Evolutionary conservation across 2,329 filamentous ascomycete genomes (phyloP).

Genomic region (Fusarium pseudonygamai): DNA sequence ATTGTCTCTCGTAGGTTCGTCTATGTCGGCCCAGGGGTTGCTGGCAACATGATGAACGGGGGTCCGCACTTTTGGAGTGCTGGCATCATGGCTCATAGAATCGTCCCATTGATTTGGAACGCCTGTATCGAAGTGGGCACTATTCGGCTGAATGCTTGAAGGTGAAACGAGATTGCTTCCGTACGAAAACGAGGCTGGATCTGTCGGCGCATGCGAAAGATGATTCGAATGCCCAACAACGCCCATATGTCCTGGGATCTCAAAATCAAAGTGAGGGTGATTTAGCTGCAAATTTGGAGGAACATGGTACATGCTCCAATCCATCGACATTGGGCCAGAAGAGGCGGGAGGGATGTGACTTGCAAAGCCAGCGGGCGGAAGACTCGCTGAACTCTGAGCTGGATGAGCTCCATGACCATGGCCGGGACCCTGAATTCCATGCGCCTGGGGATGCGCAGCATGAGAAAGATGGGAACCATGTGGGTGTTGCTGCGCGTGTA

Average conservation of each 20-base stretch:
- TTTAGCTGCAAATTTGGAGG: conserved; percentile 29
- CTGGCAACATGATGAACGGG: conserved; percentile 31
- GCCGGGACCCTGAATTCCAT: conserved; percentile 23
- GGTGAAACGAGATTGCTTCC: conserved; percentile 37
- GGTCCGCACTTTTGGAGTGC: conserved; percentile 39
- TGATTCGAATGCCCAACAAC: conserved; percentile 32
- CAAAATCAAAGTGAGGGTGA: conserved; percentile 36
- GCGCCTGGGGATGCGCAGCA: not conserved
- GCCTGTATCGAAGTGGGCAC: conserved; percentile 27
- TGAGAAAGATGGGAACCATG: conserved; percentile 21
- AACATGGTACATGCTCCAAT: conserved; percentile 38
- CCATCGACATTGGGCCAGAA: conserved; percentile 31
- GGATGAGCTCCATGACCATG: conserved; percentile 21
- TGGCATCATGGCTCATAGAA: conserved; percentile 33
- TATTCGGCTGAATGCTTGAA: conserved; percentile 37
- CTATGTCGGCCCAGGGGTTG: conserved; percentile 41
- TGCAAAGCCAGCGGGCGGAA: conserved; percentile 24
- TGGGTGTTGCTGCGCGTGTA: conserved; percentile 27
- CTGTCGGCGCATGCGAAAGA: conserved; percentile 25
- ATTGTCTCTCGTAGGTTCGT: conserved; percentile 24
- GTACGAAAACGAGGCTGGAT: conserved; percentile 30
- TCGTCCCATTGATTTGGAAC: conserved; percentile 37
- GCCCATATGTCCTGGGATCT: conserved; percentile 33
- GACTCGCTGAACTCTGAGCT: conserved; percentile 20
- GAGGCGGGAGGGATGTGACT: conserved; percentile 23